Conservation (phyloP, 2,329 filamentous ascomycete genomes). For the Neodidymelliopsis sp. region DNA sequence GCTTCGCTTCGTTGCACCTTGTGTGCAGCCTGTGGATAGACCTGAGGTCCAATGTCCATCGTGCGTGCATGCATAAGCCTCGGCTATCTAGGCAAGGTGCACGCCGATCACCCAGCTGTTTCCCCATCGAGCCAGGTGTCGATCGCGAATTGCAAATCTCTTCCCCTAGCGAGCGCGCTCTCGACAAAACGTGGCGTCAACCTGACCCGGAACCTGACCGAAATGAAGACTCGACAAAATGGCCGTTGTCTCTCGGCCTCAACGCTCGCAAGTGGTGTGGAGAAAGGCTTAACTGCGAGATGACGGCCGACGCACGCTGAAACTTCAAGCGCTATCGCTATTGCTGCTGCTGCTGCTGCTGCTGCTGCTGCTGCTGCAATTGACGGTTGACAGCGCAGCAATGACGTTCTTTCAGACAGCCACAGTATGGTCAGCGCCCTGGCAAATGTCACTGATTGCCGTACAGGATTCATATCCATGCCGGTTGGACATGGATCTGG, state of each 20-base stretch:
- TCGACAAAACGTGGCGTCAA: slow-evolving; percentile 8
- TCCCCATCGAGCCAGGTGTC: slow-evolving; percentile 17
- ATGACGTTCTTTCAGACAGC: slow-evolving; percentile 41
- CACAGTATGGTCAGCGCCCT: slow-evolving; percentile 20
- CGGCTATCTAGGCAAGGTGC: slow-evolving; percentile 32
- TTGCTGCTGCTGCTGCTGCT: slow-evolving; percentile 1
- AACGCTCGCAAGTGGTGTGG: slow-evolving; percentile 6
- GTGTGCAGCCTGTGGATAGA: slow-evolving; percentile 6
- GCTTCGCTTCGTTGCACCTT: not conserved
- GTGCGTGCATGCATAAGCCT: slow-evolving; percentile 18
- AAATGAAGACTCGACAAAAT: slow-evolving; percentile 13
- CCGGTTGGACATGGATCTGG: slow-evolving; percentile 1
- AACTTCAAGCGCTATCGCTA: not conserved
- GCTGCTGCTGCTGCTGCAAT: slow-evolving; percentile 5
- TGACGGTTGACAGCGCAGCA: slow-evolving; percentile 1
- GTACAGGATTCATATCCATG: slow-evolving; percentile 15
- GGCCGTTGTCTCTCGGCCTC: slow-evolving; percentile 6
- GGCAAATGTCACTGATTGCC: slow-evolving; percentile 2
- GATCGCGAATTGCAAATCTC: slow-evolving; percentile 20
- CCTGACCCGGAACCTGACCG: slow-evolving; percentile 1
- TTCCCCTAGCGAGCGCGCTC: slow-evolving; percentile 5
- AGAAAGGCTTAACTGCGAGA: slow-evolving; percentile 3
- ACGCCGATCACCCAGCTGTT: slow-evolving; percentile 27
- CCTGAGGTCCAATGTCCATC: slow-evolving; percentile 13
- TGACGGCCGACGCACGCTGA: not conserved